Evolutionary conservation across 345 rosid species (phyloP), one percentile per base, ranked within the genome.

Genomic region (Fremontodendron californicum): DNA sequence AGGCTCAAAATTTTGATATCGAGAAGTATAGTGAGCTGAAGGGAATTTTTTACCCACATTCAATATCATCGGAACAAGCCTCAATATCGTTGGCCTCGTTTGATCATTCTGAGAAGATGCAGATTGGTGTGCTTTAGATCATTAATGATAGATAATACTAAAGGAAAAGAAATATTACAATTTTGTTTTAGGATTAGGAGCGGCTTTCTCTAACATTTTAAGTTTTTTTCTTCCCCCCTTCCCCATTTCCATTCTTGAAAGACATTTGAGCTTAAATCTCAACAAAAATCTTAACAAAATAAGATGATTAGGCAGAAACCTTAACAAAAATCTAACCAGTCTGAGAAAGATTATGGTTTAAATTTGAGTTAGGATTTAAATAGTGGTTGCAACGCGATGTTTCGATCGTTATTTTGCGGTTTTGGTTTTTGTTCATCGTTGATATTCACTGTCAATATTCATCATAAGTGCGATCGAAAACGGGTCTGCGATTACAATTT

Each of bases 1-100:
- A 78, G 55, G 55, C 73, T 23, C 81, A 79, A 0, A 83, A 86
- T 31, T 94, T 94, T 63, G 86, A 96, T 57, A 31, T 84, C 12
- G 74, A 71, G 65, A 89, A 90, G 86, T 94, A 91, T 48, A 23
- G 82, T 75, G 85, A 90, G 85, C 91, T 96, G 11, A 75, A 78
- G 66, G 88, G 73, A 65, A 58, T 83, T 9, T 76, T 85, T 64
- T 42, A 79, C 48, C 88, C 90, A 0, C 58, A 80, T 67, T 8
- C 77, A 0, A 68, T 46, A n/a, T 69, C 52, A 5, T 55, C 61
- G 61, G 61, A 55, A 2, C 61, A 55, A 9, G 4, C 13, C n/a
- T n/a, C n/a, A n/a, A n/a, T n/a, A 4, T 5, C 81, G 3, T 18
- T 46, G 66, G 5, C 61, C 42, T 70, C 83, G 5, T 63, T 75